These are phyloP conservation scores for Cyclocybe cylindracea DNA, from an alignment of 768 basidiomycete genomes.

Conservation along the genomic window DNA sequence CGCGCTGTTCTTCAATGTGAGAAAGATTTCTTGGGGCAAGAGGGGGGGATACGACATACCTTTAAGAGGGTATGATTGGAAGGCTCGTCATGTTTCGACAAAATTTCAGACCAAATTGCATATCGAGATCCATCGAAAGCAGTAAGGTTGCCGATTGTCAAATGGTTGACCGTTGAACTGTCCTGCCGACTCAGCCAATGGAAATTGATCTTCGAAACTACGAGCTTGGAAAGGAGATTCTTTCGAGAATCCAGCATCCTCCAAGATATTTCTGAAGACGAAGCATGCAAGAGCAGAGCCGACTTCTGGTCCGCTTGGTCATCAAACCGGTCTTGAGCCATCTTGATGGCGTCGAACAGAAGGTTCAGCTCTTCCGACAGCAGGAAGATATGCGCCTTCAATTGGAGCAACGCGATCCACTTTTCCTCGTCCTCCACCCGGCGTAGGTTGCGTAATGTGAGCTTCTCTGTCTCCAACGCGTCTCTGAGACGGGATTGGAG, in stretches of 20 bases:
- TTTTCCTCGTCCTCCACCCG: constrained; percentile 44
- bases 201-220: constrained; percentile 77
- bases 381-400: constrained; percentile 71
- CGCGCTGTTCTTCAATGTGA: constrained; percentile 42
- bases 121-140: constrained; percentile 85
- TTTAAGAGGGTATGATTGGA: constrained; percentile 71
- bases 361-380: constrained; percentile 79
- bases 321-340: constrained; percentile 76
- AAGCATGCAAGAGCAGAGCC: constrained; percentile 77
- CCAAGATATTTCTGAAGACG: constrained; percentile 89
- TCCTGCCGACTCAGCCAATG: constrained; percentile 87
- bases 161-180: constrained; percentile 78
- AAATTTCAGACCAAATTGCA: constrained; percentile 86
- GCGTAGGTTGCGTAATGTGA: constrained; percentile 39
- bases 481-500: constrained; percentile 75
- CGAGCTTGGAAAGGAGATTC: constrained; percentile 81
- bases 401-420: constrained; percentile 58
- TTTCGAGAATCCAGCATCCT: constrained; percentile 77
- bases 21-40: neutral
- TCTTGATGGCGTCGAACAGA: constrained; percentile 83
- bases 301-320: constrained; percentile 73
- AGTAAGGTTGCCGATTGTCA: constrained; percentile 74
- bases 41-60: constrained; percentile 37
- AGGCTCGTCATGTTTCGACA: constrained; percentile 75
- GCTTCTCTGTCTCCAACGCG: constrained; percentile 51